These are phyloP conservation scores for Candida lessepsii DNA, from an alignment of 805 yeast species.

Conservation along the genomic window DNA sequence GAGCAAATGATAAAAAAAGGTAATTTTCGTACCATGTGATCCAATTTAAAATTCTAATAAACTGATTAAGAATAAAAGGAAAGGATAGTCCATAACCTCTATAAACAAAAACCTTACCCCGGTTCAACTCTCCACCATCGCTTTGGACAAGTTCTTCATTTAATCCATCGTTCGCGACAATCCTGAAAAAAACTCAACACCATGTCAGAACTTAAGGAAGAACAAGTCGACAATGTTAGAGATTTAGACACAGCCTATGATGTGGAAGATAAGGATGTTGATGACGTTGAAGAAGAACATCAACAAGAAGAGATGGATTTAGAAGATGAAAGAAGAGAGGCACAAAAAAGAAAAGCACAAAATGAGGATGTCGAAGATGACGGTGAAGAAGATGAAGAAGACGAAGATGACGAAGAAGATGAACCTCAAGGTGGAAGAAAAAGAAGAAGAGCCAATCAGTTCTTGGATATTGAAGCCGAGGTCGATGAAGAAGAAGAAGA, in stretches of 20 bases:
- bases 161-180: neutral
- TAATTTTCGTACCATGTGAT: too few species aligned
- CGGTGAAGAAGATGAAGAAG: constrained; percentile 44
- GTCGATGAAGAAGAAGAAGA: constrained; percentile 98
- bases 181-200: constrained; percentile 5
- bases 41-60: too few species aligned
- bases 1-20: too few species aligned
- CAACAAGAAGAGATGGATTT: constrained; percentile 14
- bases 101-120: too few species aligned
- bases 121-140: neutral
- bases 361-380: constrained; percentile 16
- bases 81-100: too few species aligned
- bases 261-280: constrained; percentile 17
- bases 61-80: too few species aligned
- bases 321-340: neutral
- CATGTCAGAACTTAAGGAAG: constrained; percentile 5
- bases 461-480: constrained; percentile 97
- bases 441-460: constrained; percentile 67
- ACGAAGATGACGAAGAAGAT: constrained; percentile 49
- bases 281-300: constrained; percentile 18
- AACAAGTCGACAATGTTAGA: constrained; percentile 4
- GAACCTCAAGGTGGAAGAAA: constrained; percentile 53
- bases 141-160: neutral
- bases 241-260: constrained; percentile 11
- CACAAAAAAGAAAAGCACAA: constrained; percentile 6